phyloP scores from a whole-genome alignment of 495 filamentous ascomycete species.

The Penicillium psychrofluorescens region DNA sequence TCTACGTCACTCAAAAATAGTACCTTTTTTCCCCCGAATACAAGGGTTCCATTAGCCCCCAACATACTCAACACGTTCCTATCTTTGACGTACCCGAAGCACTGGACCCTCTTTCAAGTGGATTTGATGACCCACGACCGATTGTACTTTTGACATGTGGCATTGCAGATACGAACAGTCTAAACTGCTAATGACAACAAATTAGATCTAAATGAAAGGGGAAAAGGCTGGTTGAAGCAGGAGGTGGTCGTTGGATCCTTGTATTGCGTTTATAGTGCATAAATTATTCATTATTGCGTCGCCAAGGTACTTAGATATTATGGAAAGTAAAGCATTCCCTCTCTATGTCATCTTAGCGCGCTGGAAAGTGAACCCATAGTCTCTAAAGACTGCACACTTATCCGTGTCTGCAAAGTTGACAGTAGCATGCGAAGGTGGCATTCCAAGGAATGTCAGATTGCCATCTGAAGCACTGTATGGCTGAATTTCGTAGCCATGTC shows the following conservation, averaged over 20 bases:
- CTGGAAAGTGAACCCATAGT: constrained; percentile 22
- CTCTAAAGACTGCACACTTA: constrained; percentile 18
- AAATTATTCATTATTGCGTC: too few species aligned
- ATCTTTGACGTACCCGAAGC: constrained; percentile 1
- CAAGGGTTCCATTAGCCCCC: too few species aligned
- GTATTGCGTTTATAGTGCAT: constrained; percentile 7
- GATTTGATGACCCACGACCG: constrained; percentile 7
- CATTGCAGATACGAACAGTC: constrained; percentile 5
- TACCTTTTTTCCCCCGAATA: too few species aligned
- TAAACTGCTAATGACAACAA: too few species aligned
- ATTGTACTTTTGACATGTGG: constrained; percentile 11
- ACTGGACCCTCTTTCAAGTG: constrained; percentile 2
- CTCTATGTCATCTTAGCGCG: constrained; percentile 1
- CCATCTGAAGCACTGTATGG: constrained; percentile 1
- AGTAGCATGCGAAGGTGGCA: constrained; percentile 2
- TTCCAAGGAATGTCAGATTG: constrained; percentile 10
- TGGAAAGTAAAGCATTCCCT: background rate
- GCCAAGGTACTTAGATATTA: too few species aligned
- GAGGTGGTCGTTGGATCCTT: constrained; percentile 25
- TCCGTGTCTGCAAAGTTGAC: constrained; percentile 6
- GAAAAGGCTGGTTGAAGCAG: constrained; percentile 20
- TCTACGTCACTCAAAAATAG: too few species aligned
- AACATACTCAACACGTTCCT: too few species aligned
- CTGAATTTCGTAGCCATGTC: constrained; percentile 6
- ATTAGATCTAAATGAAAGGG: background rate